Base-by-base conservation (phyloP, 2,329 filamentous ascomycete genomes). In the Verticillium isaacii region DNA sequence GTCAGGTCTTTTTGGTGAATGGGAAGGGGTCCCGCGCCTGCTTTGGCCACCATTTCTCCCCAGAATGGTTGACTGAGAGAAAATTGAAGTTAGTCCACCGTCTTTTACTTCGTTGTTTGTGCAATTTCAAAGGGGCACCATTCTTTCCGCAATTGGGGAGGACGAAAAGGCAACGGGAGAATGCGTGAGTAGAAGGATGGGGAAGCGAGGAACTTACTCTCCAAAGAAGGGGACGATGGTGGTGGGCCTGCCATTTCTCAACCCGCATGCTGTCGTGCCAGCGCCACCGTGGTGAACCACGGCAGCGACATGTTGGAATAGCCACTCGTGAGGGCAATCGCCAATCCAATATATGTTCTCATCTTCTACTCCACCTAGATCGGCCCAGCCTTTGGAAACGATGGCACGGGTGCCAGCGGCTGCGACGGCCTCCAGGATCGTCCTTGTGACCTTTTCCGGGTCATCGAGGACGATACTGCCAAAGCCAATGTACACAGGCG, bases 231-330 rank as follows among this genome's bases (percentile, higher is more conserved):
- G 92, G 0, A 96, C 87, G 2, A 96, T 83, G 2, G 95, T 85
- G 0, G 92, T 96, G 2, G 92, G 92, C 60, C 88, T 88, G 29
- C 92, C 92, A 1, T 88, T 85, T 19, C 89, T 85, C 64, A 96
- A 91, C 17, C 92, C 92, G 1, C 92, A 91, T 1, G 92, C 92
- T 1, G 91, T 96, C 2, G 92, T 97, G 19, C 92, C 92, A 9
- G 92, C 92, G 62, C 93, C 92, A 25, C 92, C 93, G 65, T 96
- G 92, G 70, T 96, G 93, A 5, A 94, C 89, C 1, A 96, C 92
- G 54, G 87, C 89, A 0, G 90, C 89, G 1, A 96, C 92, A 39
- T 84, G 87, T 65, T 91, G 82, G 74, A 96, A 96, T 0, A 96
- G 77, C 92, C 92, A 96, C 75, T 96, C 93, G 65, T 96, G 93